Evolutionary conservation across 164 flowering plant genomes (phyloP), one percentile per base, ranked within the genome.

Genomic region (Tetrastigma voinierianum): DNA sequence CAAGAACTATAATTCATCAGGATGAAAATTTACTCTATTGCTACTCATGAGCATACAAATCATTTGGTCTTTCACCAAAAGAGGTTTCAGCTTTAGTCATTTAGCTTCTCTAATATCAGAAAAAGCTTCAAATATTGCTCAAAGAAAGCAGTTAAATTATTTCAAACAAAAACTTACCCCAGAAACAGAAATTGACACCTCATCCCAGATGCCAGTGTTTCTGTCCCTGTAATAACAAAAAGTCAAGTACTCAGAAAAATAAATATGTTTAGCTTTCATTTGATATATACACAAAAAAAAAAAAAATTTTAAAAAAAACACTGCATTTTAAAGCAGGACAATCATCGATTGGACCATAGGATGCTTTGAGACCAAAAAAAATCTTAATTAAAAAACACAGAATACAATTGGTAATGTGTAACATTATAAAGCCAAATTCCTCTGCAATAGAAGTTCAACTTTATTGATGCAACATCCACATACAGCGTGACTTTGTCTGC

Each of bases 171-270:
- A 68, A 77, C 97, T 89, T 74, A 93, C 99, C 87, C 99, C 98
- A 6, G 96, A 85, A 57, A 87, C 82, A 75, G 81, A 77, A 64
- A 88, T 63, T 45, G 99, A 93, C 16, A 96, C 99, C 78, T 96
- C 99, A 83, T 96, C 99, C 98, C 99, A 96, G 66, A 96, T 89
- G 77, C 99, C 99, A 62, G 99, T 93, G 80, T 96, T 96, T 69
- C 99, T 80, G 78, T 96, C 99, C 89, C 99, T 96, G 91, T 61
- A 74, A 75, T 24, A 72, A 44, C 56, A 53, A 4, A 48, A 45
- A 49, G 45, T 61, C 43, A 61, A 10, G 3, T 51, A 57, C 54
- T 32, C n/a, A n/a, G n/a, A n/a, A n/a, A n/a, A 7, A 54, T 19
- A 23, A 54, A n/a, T 9, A 45, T 18, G 10, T 45, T 23, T 10